Base-by-base conservation (phyloP, 75 land plant genomes). In the Isoetes taiwanensis region DNA sequence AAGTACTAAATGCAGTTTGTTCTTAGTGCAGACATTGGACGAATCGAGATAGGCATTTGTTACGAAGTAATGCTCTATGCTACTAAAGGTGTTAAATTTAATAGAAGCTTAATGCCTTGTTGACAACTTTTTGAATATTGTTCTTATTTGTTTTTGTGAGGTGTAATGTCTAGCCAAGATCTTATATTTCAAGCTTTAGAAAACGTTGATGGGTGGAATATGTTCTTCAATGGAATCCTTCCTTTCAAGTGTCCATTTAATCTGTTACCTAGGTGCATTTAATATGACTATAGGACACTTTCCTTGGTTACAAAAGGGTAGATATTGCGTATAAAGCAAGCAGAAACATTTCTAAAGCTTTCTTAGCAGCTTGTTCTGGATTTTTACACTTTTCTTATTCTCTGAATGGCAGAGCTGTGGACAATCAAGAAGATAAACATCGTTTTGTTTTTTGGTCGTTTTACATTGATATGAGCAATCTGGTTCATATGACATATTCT, bases 231-330 rank as follows among this genome's bases (percentile, higher is more conserved):
- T 14, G 14, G 9, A 37, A 9, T 19, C 23, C 12, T 46, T 19
- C 31, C 30, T 41, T 6, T 21, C 70, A 93, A 95, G 96, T 63
- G 95, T 72, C 65, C 86, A 81, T 53, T 63, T 93, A 60, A 63
- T 93, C 34, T 93, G 98, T 74, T 93, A 93, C 65, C 98, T 95
- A 50, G 98, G 98, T 19, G 98, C 98, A 41, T 93, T 93, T 68
- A 93, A 93, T 79, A 79, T 93, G 98, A 93, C 86, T 10, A 93
- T 95, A 63, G 98, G 98, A 43, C 87, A 81, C 34, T 68, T 84
- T 32, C 98, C 77, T 37, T 93, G 98, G 98, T 57, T 93, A 65
- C 85, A 85, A 62, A 74, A 86, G 62, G 87, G 95, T 54, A 87
- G 98, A 95, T 93, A 68, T 30, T 30, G 32, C 8, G 16, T 43